Evolutionary conservation across 23 red algal genomes (phyloP).

Genomic region (Gracilaria gracilis): DNA sequence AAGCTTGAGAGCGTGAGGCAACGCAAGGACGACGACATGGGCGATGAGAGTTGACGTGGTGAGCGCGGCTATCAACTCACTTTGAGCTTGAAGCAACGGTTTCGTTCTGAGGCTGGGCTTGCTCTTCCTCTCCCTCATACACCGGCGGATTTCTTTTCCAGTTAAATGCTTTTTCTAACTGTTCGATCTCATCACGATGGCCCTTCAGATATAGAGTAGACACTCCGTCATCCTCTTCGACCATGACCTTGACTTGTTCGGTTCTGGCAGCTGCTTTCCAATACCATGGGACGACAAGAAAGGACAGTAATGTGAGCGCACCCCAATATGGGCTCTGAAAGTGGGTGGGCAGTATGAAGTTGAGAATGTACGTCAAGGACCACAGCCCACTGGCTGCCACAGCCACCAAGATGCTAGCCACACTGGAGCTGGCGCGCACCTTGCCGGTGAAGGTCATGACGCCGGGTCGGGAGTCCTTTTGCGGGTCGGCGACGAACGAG

Average conservation of each 20-base stretch:
- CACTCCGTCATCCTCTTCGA: slow-evolving; percentile 26
- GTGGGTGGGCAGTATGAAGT: slow-evolving; percentile 54
- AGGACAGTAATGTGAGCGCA: slow-evolving; percentile 30
- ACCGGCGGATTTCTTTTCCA: slow-evolving; percentile 72
- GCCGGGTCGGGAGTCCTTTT: slow-evolving; percentile 74
- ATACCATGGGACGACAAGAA: slow-evolving; percentile 78
- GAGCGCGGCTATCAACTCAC: background rate
- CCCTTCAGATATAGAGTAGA: slow-evolving; percentile 79
- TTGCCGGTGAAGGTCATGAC: slow-evolving; percentile 79
- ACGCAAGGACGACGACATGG: background rate
- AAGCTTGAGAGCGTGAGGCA: slow-evolving; percentile 7
- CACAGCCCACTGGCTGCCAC: slow-evolving; percentile 72
- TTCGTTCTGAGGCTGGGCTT: slow-evolving; percentile 1
- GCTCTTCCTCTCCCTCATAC: slow-evolving; percentile 44
- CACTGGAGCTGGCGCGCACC: slow-evolving; percentile 67
- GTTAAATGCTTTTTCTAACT: slow-evolving; percentile 63
- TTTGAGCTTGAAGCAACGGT: slow-evolving; percentile 1
- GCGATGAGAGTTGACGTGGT: background rate
- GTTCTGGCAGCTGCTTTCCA: slow-evolving; percentile 68
- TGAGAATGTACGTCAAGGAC: slow-evolving; percentile 58
- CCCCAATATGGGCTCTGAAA: slow-evolving; percentile 62
- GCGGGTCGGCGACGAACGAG: slow-evolving; percentile 63
- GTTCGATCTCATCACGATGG: slow-evolving; percentile 82
- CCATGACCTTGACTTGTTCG: slow-evolving; percentile 80
- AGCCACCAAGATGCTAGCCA: slow-evolving; percentile 74